Base-by-base conservation (phyloP, 257 asterid species). In the Solanum okadae region DNA sequence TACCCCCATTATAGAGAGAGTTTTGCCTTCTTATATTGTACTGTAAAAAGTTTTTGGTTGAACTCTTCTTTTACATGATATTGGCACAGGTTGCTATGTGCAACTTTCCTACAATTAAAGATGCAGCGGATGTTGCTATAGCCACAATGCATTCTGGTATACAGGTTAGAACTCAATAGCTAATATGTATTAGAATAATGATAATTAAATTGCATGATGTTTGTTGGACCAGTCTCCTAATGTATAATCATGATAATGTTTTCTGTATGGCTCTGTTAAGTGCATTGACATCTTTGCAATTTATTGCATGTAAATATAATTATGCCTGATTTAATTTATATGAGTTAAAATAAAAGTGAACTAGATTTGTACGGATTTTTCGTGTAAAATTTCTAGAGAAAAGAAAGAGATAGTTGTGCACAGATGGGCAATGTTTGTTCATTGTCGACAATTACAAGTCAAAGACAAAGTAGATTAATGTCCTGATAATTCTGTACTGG, bases 71-170 rank as follows among this genome's bases (percentile, higher is more conserved):
- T 81, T 81, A 27, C 29, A 46, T 81, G 70, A 46, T 81, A 81
- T 49, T 81, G 29, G 65, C 79, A 86, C 93, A 97, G 99, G 99
- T 96, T 71, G 99, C 99, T 35, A 93, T 96, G 98, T 97, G 99
- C 63, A 96, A 96, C 95, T 97, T 97, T 77, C 98, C 99, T 25
- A 94, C 98, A 59, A 87, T 97, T 83, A 97, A 96, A 92, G 99
- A 96, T 92, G 99, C 99, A 85, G 99, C 99, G 10, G 99, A 96
- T 91, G 99, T 97, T 90, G 99, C 99, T 86, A 97, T 96, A 90
- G 96, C 93, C 73, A 94, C 98, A 85, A 97, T 97, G 99, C 90
- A 91, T 90, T 93, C 98, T 84, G 99, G 99, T 44, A 92, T 97
- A 90, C 99, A 97, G 98, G 99, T 96, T 16, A 89, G 88, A 46